Evolutionary conservation across 106 monocot species (phyloP).

Genomic region (Vanilla planifolia): DNA sequence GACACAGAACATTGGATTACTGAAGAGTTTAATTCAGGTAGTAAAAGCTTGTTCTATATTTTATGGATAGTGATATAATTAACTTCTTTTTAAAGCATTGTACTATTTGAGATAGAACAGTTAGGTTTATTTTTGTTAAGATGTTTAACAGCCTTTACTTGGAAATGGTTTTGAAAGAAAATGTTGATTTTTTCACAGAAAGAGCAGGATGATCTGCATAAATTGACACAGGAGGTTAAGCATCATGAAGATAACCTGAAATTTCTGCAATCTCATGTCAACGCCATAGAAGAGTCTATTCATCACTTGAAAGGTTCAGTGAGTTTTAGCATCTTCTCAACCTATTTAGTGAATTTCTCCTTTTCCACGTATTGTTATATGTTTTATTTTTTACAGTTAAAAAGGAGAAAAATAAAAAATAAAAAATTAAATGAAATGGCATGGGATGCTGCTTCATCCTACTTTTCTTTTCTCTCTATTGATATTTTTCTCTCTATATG

Average conservation of each 20-base stretch:
- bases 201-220: conserved; percentile 50
- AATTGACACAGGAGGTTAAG: conserved; percentile 57
- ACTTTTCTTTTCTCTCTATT: no score
- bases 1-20: not conserved
- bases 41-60: not conserved
- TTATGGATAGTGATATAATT: not conserved
- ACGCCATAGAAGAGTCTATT: conserved; percentile 36
- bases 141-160: not conserved
- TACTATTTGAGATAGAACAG: not conserved
- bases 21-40: conserved; percentile 10
- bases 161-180: not conserved
- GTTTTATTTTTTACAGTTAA: not conserved
- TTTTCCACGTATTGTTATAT: not conserved
- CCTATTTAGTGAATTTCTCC: no score
- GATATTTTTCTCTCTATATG: no score
- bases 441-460: no score
- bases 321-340: not conserved
- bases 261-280: conserved; percentile 45
- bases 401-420: no score
- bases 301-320: conserved; percentile 33
- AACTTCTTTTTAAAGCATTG: not conserved
- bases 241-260: conserved; percentile 68
- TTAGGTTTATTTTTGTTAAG: not conserved
- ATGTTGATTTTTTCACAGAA: conserved; percentile 29
- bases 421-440: no score